Evolutionary conservation across 2,329 filamentous ascomycete species (phyloP).

Genomic region (Aspergillus sp.): DNA sequence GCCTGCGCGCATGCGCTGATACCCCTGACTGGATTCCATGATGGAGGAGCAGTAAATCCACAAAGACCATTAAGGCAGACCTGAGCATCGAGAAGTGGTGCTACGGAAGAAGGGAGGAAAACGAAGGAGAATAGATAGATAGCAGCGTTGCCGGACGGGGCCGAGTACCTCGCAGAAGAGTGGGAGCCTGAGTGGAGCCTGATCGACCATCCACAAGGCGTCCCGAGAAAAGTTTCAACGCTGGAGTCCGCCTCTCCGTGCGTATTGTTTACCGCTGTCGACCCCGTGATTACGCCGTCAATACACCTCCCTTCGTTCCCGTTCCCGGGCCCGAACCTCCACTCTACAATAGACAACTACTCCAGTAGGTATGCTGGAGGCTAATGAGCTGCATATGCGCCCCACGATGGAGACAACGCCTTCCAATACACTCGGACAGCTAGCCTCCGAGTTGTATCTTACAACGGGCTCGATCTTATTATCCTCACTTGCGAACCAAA

Average conservation of each 20-base stretch:
- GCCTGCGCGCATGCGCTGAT: conserved; percentile 1
- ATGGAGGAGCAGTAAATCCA: background rate
- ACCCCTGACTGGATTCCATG: background rate
- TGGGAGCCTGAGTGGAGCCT: background rate
- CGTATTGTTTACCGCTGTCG: background rate
- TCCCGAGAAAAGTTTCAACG: background rate
- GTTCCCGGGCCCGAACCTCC: background rate
- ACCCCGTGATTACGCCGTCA: background rate
- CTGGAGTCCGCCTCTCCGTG: background rate
- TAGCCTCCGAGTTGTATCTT: background rate
- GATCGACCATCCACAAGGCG: background rate
- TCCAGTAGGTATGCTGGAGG: background rate
- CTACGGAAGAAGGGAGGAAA: background rate
- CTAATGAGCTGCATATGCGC: background rate
- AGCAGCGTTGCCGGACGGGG: background rate
- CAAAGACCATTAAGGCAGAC: background rate
- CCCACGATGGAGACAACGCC: background rate
- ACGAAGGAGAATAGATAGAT: background rate
- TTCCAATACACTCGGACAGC: background rate
- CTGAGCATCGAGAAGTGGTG: background rate
- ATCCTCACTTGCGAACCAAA: no score
- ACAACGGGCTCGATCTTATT: background rate
- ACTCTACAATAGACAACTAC: background rate
- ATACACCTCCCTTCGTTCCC: background rate
- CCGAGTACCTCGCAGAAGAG: background rate